A percentile compares a stretch with the other conserved stretches of the same genome.
These are phyloP conservation scores for Gigaspora rosea DNA, from an alignment of 192 early-diverging fungal species.

Conservation along the genomic window DNA sequence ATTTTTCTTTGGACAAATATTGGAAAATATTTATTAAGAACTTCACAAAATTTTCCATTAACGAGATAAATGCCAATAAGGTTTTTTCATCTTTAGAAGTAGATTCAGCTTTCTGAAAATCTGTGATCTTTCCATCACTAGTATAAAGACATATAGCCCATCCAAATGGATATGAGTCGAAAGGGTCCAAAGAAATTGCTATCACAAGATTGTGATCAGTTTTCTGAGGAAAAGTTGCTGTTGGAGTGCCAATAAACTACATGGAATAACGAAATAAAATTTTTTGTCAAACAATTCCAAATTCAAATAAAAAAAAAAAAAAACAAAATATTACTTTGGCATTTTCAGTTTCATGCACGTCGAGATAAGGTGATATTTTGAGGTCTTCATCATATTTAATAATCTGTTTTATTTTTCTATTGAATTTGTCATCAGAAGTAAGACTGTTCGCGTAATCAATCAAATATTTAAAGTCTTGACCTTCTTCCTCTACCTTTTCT, in stretches of 20 bases:
- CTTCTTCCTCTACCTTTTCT: no score
- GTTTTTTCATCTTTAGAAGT: neutral
- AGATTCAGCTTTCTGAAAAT: neutral
- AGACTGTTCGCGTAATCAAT: neutral
- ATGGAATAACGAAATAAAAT: no score
- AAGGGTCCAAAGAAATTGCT: constrained; percentile 27
- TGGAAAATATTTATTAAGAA: constrained; percentile 11
- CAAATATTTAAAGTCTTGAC: neutral
- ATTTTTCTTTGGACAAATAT: constrained; percentile 1
- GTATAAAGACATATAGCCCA: constrained; percentile 18
- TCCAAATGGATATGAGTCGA: constrained; percentile 18
- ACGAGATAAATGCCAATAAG: neutral
- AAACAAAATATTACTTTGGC: neutral
- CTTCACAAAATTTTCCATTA: constrained; percentile 26
- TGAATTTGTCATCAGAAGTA: neutral
- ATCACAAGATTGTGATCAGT: constrained; percentile 30
- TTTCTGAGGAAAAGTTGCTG: neutral
- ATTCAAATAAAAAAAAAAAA: neutral
- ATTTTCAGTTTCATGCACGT: neutral
- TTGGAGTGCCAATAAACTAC: constrained; percentile 16
- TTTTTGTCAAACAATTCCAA: no score
- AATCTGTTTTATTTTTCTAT: neutral
- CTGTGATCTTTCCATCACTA: constrained; percentile 4
- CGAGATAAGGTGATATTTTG: constrained; percentile 6
- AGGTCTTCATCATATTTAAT: constrained; percentile 10